Base-by-base conservation (phyloP, 768 basidiomycete genomes). In the Suillus spraguei region DNA sequence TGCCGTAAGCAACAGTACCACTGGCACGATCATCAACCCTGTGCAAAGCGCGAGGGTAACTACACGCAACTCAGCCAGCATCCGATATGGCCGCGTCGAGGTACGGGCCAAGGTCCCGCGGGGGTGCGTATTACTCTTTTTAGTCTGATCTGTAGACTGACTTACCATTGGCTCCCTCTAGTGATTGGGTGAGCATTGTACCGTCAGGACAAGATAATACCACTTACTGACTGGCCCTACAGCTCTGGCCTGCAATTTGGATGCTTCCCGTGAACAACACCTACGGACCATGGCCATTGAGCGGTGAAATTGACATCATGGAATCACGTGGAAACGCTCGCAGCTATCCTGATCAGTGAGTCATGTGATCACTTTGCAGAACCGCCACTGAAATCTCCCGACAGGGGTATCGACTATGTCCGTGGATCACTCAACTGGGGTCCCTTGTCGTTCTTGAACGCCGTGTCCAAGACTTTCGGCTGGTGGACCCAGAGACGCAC, bases 81-180 rank as follows among this genome's bases (percentile, higher is more conserved):
- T 96, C 72, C 83, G 82, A 68, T 96, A 89, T 70, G 95, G 94
- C 10, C 85, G 86, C 58, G 90, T 97, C 49, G 94, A 95, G 72
- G 89, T 96, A 58, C 79, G 80, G 46, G 95, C 94, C 5, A 91
- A 90, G 74, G 82, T 93, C 65, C 95, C 95, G 20, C 83, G 83
- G 63, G 91, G 91, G 83, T 89, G 70, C 70, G 87, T 71, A 67
- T 70, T 4, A 60, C 28, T 50, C 35, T 22, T 46, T 41, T 38
- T 6, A 49, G 11, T 33, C 50, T 28, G 55, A 54, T 9, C 5
- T 47, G 33, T 59, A 60, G 22, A 35, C 68, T 70, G 33, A 71
- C 61, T 5, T 62, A 59, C 50, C 41, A 38, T 55, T 63, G 59
- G 44, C 63, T 58, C 70, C 65, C 52, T 60, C 44, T 56, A 87